Evolutionary conservation across 1,284 basidiomycete genomes (phyloP), one percentile per base, ranked within the genome.

Genomic region (Neonothopanus nambi): DNA sequence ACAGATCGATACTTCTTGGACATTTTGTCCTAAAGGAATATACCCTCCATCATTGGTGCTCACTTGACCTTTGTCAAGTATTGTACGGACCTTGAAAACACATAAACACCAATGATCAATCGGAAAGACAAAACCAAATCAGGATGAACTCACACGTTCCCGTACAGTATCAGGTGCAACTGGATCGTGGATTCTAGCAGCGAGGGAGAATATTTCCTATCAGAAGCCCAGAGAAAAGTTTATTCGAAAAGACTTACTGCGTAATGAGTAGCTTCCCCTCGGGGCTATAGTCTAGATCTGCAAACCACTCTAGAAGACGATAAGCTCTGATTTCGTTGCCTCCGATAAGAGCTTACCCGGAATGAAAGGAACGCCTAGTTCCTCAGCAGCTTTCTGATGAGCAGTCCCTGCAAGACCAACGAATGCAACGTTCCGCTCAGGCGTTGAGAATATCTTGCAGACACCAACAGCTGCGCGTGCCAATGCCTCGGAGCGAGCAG

Each of bases 401-500:
- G 73, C 75, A 3, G 82, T 82, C 1, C 84, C 84, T 0, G 82
- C 77, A 3, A 86, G 68, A 2, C 84, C 84, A 61, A 85, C 72
- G 60, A 84, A 79, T 0, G 81, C 73, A 0, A 85, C 72, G 0
- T 67, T 43, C 26, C 62, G 30, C 21, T 63, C 58, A 30, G 63
- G 57, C 0, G 56, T 61, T 3, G 59, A 62, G 61, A 82, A 85
- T 4, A 76, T 63, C 57, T 80, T 78, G 12, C 76, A 70, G 0
- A 82, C 79, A 4, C 71, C 67, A 0, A 83, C 76, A 6, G 71
- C 76, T 0, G 80, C 80, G 21, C 75, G 72, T 0, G 83, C 79
- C 7, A 86, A 71, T 7, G 73, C 70, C 13, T 82, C 66, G 26
- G 79, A 77, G 23, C 80, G 76, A 12, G 80, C 70, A 0, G 72